Base-by-base conservation (phyloP, 108 stramenopile genomes). In the Discostella stelligeroides region DNA sequence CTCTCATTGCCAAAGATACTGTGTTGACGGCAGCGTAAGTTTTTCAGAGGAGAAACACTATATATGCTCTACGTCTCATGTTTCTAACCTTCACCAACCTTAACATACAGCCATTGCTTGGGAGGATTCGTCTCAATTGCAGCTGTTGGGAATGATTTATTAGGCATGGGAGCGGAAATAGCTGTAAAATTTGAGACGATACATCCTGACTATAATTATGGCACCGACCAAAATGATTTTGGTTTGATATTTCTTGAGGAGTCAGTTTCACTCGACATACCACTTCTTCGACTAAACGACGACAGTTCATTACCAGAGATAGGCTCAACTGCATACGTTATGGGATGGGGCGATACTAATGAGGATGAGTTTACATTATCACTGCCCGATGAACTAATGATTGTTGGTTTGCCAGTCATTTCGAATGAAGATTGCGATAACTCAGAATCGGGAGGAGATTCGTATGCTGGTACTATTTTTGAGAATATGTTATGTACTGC, bases 311-410 rank as follows among this genome's bases (percentile, higher is more conserved):
- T 54, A 5, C 57, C 57, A 40, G 28, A 17, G 12, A 8, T 37
- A 4, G 34, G n/a, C n/a, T 47, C 72, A 58, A 30, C 57, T 11
- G 63, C 55, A 6, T 77, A 70, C 8, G 80, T 83, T 8, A 76
- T 85, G 66, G 88, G 88, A 13, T 75, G 84, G 55, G 87, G 85
- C 41, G 60, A 47, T 28, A 75, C 56, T n/a, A 38, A 56, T 27
- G 42, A 42, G 17, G 60, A 41, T 14, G 60, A 61, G 10, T 18
- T 28, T 28, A 28, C 42, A 24, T 7, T 29, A 27, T 23, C 25
- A 7, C 7, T 49, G 21, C 18, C 56, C 25, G 43, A 43, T 51
- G 65, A 40, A 34, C 60, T 75, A 18, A 61, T 67, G 73, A 64
- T 60, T 6, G 66, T 67, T 27, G 46, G 27, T 9, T 57, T 75